Conservation (phyloP, 2,329 filamentous ascomycete species). For the Fusarium coffeatum region DNA sequence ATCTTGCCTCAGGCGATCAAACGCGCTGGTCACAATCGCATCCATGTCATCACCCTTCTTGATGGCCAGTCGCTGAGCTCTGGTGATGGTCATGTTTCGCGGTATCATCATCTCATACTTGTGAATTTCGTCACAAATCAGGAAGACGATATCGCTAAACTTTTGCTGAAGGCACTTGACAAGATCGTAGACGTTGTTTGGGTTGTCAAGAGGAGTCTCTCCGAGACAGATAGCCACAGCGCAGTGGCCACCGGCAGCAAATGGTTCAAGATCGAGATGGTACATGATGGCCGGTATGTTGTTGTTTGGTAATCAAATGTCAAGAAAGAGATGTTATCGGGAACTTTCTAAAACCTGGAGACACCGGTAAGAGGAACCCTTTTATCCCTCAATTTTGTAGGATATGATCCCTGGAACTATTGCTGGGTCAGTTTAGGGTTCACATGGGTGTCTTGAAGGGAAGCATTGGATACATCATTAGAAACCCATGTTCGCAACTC, state of each 20-base stretch:
- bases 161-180: not conserved
- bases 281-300: not conserved
- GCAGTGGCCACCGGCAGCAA: not conserved
- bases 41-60: not conserved
- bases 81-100: not conserved
- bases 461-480: not conserved
- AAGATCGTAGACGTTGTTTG: not conserved
- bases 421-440: not conserved
- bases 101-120: constrained; percentile 15
- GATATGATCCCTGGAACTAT: not conserved
- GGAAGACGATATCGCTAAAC: not conserved
- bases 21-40: not conserved
- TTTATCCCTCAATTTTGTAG: not conserved
- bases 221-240: constrained; percentile 7
- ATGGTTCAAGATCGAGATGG: not conserved
- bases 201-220: not conserved
- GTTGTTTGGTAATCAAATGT: rapidly evolving
- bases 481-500: not conserved
- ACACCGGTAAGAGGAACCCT: not conserved
- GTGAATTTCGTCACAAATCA: constrained; percentile 1
- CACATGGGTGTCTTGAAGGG: not conserved
- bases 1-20: not conserved
- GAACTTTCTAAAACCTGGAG: rapidly evolving
- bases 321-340: not conserved
- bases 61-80: not conserved